These are phyloP conservation scores for Strigomonas oncopelti DNA, from an alignment of 208 protist species.

Conservation along the genomic window DNA sequence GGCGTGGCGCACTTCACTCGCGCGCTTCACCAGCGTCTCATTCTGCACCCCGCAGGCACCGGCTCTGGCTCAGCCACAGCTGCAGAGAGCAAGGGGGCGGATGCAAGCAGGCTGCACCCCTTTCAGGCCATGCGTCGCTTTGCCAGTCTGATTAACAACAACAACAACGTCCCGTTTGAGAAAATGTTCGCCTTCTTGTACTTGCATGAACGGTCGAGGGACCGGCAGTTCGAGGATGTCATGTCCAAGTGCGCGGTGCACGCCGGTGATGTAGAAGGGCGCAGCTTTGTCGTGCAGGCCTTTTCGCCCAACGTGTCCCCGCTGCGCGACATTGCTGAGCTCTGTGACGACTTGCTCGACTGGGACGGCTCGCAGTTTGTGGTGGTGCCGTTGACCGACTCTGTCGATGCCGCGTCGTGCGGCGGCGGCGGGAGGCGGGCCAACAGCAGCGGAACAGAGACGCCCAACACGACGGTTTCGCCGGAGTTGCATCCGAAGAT, in stretches of 20 bases:
- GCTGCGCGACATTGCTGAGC: slow-evolving; percentile 20
- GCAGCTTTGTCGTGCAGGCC: slow-evolving; percentile 28
- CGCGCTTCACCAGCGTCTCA: background rate
- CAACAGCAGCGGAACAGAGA: background rate
- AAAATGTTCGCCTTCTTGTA: slow-evolving; percentile 23
- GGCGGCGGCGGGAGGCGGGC: background rate
- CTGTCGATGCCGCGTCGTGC: background rate
- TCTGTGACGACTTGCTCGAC: slow-evolving; percentile 15
- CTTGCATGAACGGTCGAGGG: slow-evolving; percentile 13
- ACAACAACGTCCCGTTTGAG: slow-evolving; percentile 29
- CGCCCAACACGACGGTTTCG: background rate
- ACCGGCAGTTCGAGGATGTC: slow-evolving; percentile 1
- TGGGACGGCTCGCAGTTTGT: slow-evolving; percentile 42
- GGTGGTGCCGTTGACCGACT: slow-evolving; percentile 24
- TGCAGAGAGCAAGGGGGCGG: background rate
- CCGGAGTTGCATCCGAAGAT: background rate
- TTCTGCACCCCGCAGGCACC: background rate
- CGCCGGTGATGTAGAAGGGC: slow-evolving; percentile 29
- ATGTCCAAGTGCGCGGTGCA: slow-evolving; percentile 21
- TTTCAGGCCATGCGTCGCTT: slow-evolving; percentile 26
- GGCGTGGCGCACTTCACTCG: background rate
- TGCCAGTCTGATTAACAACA: slow-evolving; percentile 24
- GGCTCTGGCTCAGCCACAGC: too few species aligned
- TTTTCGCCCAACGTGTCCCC: slow-evolving; percentile 19
- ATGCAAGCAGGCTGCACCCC: slow-evolving; percentile 11